Conservation (phyloP, 768 basidiomycete species). For the Xerocomellus chrysenteron region DNA sequence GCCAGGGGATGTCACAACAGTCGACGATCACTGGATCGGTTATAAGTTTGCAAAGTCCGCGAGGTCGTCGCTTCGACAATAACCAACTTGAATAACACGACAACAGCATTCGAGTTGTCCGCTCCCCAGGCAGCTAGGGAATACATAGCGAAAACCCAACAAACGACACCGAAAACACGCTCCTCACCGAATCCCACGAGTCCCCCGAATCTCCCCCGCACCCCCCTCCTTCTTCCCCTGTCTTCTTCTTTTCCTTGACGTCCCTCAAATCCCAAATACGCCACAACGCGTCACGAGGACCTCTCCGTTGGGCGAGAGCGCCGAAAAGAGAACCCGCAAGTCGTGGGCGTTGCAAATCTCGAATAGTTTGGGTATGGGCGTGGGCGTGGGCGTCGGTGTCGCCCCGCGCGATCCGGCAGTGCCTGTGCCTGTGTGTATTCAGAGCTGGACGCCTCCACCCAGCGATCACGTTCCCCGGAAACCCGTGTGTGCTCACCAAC, state of each 20-base stretch:
- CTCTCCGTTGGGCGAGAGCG: conserved; percentile 85
- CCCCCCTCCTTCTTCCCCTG: conserved; percentile 32
- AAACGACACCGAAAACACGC: not conserved
- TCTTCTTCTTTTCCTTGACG: conserved; percentile 33
- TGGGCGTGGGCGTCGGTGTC: conserved; percentile 11
- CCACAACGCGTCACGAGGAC: conserved; percentile 89
- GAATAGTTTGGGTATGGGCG: conserved; percentile 21
- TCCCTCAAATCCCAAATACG: conserved; percentile 70
- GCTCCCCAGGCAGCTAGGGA: not conserved
- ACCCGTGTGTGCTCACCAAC: conserved; percentile 91
- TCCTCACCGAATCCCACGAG: conserved; percentile 35
- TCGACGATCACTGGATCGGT: too few relatives aligned
- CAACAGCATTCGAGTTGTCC: too few relatives aligned
- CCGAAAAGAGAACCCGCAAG: conserved; percentile 82
- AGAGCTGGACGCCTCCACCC: conserved; percentile 63
- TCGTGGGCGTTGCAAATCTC: conserved; percentile 92
- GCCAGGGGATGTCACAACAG: too few relatives aligned
- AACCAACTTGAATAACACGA: too few relatives aligned
- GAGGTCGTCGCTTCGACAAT: too few relatives aligned
- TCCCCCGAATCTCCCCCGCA: conserved; percentile 18
- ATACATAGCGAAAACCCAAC: not conserved
- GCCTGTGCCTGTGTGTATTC: conserved; percentile 22
- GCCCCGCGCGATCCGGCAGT: conserved; percentile 12
- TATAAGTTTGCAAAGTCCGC: too few relatives aligned
- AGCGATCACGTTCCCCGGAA: conserved; percentile 83